Conservation (phyloP, 805 yeast species). For the Starmerella sp. region DNA sequence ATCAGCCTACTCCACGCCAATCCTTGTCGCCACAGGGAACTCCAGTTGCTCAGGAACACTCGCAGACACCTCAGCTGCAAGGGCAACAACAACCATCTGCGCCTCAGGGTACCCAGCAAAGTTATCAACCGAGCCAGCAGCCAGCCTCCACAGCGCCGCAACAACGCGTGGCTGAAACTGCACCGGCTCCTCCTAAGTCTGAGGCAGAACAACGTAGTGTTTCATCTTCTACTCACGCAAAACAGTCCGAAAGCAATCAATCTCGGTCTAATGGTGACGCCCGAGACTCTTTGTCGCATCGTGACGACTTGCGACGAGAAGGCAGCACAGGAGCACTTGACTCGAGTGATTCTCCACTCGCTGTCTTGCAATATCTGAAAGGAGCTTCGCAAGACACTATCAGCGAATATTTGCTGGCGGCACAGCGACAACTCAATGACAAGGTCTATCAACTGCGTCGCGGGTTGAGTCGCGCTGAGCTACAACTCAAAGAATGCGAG, state of each 20-base stretch:
- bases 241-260: no score
- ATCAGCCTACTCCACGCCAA: not conserved
- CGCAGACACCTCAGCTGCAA: no score
- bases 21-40: not conserved
- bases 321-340: not conserved
- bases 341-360: conserved; percentile 18
- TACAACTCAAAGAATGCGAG: conserved; percentile 26
- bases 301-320: not conserved
- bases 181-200: no score
- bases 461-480: conserved; percentile 24
- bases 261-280: not conserved
- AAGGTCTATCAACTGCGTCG: conserved; percentile 24
- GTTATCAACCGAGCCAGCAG: no score
- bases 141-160: no score
- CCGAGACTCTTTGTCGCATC: not conserved
- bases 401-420: conserved; percentile 28
- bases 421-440: conserved; percentile 28
- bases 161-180: no score
- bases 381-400: conserved; percentile 24
- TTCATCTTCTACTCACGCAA: no score
- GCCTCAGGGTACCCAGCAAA: no score
- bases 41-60: not conserved
- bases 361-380: conserved; percentile 24
- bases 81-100: no score
- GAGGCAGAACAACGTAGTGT: no score